phyloP scores from a whole-genome alignment of 1,284 basidiomycete genomes.

The Cerrena zonata region DNA sequence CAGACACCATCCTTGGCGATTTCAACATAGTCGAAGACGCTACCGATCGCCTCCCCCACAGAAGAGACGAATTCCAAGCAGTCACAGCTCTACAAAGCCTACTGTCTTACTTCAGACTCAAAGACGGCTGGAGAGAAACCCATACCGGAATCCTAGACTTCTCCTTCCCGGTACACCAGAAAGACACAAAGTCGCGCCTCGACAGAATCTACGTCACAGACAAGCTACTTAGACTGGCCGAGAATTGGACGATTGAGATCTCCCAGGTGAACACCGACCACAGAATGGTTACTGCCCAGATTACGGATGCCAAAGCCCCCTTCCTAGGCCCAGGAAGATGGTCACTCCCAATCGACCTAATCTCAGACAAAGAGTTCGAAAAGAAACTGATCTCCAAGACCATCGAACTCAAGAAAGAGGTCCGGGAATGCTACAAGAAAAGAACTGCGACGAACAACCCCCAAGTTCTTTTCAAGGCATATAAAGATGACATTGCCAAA shows the following conservation, averaged over 20 bases:
- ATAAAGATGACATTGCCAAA: not conserved
- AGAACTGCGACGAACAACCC: not conserved
- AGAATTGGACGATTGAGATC: not conserved
- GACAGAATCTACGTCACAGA: constrained; percentile 21
- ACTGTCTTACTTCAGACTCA: constrained; percentile 17
- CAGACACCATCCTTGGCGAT: no score
- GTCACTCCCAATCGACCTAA: not conserved
- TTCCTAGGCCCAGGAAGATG: not conserved
- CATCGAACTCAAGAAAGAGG: no score
- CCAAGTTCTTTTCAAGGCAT: constrained; percentile 20
- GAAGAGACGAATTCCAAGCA: constrained; percentile 15
- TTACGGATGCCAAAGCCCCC: not conserved
- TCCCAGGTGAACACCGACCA: not conserved
- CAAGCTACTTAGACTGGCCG: not conserved
- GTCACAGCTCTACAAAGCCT: constrained; percentile 17
- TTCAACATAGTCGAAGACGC: constrained; percentile 37
- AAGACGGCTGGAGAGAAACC: constrained; percentile 32
- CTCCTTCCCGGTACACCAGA: constrained; percentile 22
- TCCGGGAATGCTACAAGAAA: no score
- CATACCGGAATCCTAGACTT: constrained; percentile 24
- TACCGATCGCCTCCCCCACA: constrained; percentile 29
- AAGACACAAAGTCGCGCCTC: constrained; percentile 25
- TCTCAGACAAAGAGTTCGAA: constrained; percentile 1
- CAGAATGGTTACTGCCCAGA: constrained; percentile 6
- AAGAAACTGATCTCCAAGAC: no score